Percentiles rank a stretch among this genome's conserved stretches.
Conservation (phyloP, 2,329 filamentous ascomycete species). For the Leptographium radiaticola region DNA sequence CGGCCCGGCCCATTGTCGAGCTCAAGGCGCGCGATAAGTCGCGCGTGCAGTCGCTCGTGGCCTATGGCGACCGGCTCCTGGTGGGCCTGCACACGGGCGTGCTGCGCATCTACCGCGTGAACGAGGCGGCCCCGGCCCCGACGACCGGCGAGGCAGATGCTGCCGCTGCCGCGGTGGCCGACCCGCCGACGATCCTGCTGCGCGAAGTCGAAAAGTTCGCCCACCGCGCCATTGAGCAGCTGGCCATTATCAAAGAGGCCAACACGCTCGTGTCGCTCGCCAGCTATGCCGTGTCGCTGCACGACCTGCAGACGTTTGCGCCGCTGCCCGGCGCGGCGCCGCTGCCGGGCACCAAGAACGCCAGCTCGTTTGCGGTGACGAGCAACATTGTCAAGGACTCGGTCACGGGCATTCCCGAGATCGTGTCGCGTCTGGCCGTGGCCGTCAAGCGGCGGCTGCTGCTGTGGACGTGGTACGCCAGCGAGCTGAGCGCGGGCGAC, state of each 20-base stretch:
- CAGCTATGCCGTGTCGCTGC: slow-evolving; percentile 76
- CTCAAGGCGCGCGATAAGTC: slow-evolving; percentile 91
- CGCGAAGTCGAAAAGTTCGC: slow-evolving; percentile 94
- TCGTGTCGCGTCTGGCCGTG: slow-evolving; percentile 83
- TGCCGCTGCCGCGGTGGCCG: slow-evolving; percentile 13
- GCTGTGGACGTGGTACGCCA: slow-evolving; percentile 93
- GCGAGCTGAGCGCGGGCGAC: slow-evolving; percentile 50
- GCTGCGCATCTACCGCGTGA: slow-evolving; percentile 82
- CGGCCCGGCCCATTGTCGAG: slow-evolving; percentile 91
- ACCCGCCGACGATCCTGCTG: slow-evolving; percentile 59
- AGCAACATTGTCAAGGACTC: slow-evolving; percentile 90
- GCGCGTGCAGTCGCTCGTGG: slow-evolving; percentile 89
- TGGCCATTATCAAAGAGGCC: slow-evolving; percentile 91
- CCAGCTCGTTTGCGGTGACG: slow-evolving; percentile 80
- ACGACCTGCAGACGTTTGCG: slow-evolving; percentile 77
- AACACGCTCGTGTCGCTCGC: slow-evolving; percentile 84
- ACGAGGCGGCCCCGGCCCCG: slow-evolving; percentile 39
- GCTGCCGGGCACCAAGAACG: slow-evolving; percentile 72
- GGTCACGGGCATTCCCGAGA: slow-evolving; percentile 76
- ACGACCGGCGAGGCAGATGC: slow-evolving; percentile 19
- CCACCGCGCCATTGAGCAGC: slow-evolving; percentile 75
- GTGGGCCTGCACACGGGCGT: slow-evolving; percentile 84
- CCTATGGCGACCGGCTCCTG: slow-evolving; percentile 82
- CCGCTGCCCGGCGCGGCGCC: slow-evolving; percentile 52
- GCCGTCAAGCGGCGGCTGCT: slow-evolving; percentile 83